Base-by-base conservation (phyloP, 352 stramenopile species). In the Porosira glacialis region DNA sequence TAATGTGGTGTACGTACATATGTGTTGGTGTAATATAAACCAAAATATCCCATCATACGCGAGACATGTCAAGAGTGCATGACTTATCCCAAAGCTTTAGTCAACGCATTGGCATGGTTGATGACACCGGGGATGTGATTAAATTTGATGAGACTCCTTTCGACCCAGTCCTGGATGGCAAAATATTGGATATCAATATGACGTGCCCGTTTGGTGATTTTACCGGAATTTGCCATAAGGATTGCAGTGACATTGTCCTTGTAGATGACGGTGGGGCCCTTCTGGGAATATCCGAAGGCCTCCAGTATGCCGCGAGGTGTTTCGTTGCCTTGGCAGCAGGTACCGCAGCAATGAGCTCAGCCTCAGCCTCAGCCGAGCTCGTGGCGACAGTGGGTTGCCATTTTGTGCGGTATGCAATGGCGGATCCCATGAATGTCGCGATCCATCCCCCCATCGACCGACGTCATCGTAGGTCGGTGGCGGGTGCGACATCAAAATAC, bases 141-240 rank as follows among this genome's bases (percentile, higher is more conserved):
- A 0, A 70, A 24, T 19, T 41, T 39, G 1, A 76, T 35, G 1
- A 75, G 36, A 21, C 69, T 50, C 1, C 66, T 1, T 21, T 78
- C 59, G 24, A 78, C 36, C 65, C 69, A 77, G 39, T 75, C 63
- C 48, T 43, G 57, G 0, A 80, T 17, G 1, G 48, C 60, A 30
- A 64, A 66, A 21, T 65, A 49, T 55, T 57, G 48, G 2, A 80
- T 77, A 45, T 83, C 75, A 22, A 83, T 61, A 30, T 83, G 75
- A 17, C 64, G 19, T 17, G 64, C 78, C 0, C 45, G 39, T 33
- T 21, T 41, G 4, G 59, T 81, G 11, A 59, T 53, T 52, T 75
- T 59, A 35, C 49, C 31, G 26, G 65, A 26, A 2, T 70, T 75
- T 0, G 50, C 66, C 52, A 81, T 69, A 5, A 41, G 7, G 1